Conservation (phyloP, 1,284 basidiomycete genomes). For the Leccinum griseonigrum region DNA sequence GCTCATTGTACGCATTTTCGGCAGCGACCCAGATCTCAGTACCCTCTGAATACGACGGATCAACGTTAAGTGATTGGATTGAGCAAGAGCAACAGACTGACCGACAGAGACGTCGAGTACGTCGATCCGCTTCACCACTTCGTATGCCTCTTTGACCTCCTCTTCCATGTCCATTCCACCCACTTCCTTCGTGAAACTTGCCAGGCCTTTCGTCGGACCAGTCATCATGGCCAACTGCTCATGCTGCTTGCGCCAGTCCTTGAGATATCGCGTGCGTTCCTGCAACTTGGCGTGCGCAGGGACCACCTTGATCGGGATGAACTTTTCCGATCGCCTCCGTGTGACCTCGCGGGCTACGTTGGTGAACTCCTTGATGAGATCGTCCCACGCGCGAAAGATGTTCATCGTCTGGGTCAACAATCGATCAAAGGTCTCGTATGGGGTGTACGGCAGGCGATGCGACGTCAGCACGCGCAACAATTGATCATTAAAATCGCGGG, state of each 20-base stretch:
- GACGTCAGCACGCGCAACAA: conserved; percentile 88
- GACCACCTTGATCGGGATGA: conserved; percentile 96
- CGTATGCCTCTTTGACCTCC: conserved; percentile 90
- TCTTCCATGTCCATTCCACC: conserved; percentile 95
- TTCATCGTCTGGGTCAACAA: conserved; percentile 73
- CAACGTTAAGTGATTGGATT: not conserved
- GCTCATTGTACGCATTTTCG: conserved; percentile 97
- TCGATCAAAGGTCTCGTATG: conserved; percentile 92
- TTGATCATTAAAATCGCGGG: conserved; percentile 94
- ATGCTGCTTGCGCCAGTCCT: conserved; percentile 95
- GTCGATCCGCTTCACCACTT: conserved; percentile 94
- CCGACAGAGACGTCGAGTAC: conserved; percentile 90
- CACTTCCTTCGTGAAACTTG: conserved; percentile 87
- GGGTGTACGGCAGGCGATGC: conserved; percentile 89
- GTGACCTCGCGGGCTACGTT: conserved; percentile 96
- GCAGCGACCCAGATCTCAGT: conserved; percentile 98
- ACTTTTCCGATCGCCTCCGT: conserved; percentile 88
- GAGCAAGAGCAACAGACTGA: conserved; percentile 35
- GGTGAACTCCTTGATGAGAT: conserved; percentile 96
- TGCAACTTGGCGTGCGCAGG: conserved; percentile 91
- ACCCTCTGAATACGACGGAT: conserved; percentile 60
- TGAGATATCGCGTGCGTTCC: conserved; percentile 83
- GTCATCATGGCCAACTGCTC: conserved; percentile 99
- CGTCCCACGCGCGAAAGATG: conserved; percentile 96
- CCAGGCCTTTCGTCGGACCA: conserved; percentile 85